phyloP scores from a whole-genome alignment of 2,329 filamentous ascomycete genomes.

The Zasmidium citrigriseum region DNA sequence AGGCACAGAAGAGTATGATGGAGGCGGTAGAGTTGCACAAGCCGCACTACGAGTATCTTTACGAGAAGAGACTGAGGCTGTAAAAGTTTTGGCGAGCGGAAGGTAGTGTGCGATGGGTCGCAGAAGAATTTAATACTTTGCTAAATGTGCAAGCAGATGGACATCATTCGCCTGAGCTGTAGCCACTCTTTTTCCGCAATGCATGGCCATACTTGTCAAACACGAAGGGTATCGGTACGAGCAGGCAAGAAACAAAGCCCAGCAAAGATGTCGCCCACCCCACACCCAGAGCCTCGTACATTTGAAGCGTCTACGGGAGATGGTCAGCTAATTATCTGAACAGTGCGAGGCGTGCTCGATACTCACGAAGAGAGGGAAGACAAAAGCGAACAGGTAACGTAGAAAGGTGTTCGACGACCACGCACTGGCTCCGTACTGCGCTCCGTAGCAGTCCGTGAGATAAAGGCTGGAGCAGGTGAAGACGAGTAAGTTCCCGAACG shows the following conservation, averaged over 20 bases:
- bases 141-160: too few species aligned
- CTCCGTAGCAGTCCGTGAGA: conserved; percentile 42
- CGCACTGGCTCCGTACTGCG: conserved; percentile 39
- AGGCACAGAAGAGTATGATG: conserved; percentile 15
- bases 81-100: too few species aligned
- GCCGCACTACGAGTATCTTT: conserved; percentile 44
- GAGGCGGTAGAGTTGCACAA: conserved; percentile 33
- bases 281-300: conserved; percentile 41
- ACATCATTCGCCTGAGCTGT: too few species aligned
- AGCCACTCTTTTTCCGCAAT: not conserved
- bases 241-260: conserved; percentile 34
- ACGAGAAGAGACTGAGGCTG: conserved; percentile 15
- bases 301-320: conserved; percentile 38
- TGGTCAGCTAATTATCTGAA: conserved; percentile 18
- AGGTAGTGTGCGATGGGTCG: too few species aligned
- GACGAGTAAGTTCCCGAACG: conserved; percentile 18
- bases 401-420: conserved; percentile 26
- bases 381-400: conserved; percentile 35
- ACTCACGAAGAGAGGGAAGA: conserved; percentile 44
- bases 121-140: too few species aligned
- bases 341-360: too few species aligned
- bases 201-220: conserved; percentile 2
- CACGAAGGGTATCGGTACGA: conserved; percentile 28
- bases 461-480: conserved; percentile 39
- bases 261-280: conserved; percentile 43